Evolutionary conservation across 768 basidiomycete species (phyloP).

Genomic region (Auricularia heimuer): DNA sequence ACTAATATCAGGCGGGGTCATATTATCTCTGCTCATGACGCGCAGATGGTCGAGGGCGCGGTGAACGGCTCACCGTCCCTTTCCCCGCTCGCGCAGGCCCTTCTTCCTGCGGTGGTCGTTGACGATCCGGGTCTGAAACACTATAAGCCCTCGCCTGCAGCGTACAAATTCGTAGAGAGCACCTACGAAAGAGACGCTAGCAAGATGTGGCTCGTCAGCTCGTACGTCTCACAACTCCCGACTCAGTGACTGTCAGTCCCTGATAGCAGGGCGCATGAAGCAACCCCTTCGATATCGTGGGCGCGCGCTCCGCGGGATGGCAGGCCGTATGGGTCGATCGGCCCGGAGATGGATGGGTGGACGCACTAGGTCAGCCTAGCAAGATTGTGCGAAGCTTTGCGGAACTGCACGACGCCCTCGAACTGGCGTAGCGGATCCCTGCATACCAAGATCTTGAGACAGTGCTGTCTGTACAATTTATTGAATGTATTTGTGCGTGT

Average conservation of each 20-base stretch:
- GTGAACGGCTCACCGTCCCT: slow-evolving; percentile 6
- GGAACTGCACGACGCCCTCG: no score
- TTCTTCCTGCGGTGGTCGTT: slow-evolving; percentile 9
- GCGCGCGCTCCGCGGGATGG: slow-evolving; percentile 17
- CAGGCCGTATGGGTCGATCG: slow-evolving; percentile 22
- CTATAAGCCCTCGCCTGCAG: slow-evolving; percentile 19
- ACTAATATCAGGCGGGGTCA: no score
- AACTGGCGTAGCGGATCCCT: no score
- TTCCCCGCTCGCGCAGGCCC: neutral
- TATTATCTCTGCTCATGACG: neutral
- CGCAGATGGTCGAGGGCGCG: slow-evolving; percentile 18
- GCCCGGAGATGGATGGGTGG: slow-evolving; percentile 17
- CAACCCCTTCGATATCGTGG: slow-evolving; percentile 24
- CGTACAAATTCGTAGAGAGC: slow-evolving; percentile 17
- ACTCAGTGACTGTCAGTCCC: neutral
- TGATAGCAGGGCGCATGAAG: slow-evolving; percentile 8
- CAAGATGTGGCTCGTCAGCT: slow-evolving; percentile 23
- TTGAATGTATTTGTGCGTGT: no score
- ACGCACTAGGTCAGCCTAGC: slow-evolving; percentile 9
- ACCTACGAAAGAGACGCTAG: slow-evolving; percentile 10
- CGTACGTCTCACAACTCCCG: slow-evolving; percentile 13
- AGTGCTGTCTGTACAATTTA: no score
- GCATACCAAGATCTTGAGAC: no score
- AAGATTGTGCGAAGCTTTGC: no score
- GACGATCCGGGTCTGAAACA: slow-evolving; percentile 9